These are phyloP conservation scores for Aspergillus sojae DNA, from an alignment of 2,329 filamentous ascomycete species.

Conservation along the genomic window DNA sequence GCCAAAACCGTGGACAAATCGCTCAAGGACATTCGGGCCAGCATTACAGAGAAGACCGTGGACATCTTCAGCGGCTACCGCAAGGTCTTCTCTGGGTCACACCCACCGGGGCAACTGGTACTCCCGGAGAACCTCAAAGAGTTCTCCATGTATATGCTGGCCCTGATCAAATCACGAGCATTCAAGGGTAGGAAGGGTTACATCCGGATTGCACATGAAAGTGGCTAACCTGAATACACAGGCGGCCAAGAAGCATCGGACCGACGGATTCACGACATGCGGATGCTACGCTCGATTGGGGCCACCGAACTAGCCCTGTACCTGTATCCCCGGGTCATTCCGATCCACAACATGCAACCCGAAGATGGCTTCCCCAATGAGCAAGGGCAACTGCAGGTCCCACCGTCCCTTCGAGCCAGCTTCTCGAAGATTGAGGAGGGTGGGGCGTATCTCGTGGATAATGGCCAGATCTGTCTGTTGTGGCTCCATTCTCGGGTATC, in stretches of 20 bases:
- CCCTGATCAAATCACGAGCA: slow-evolving; percentile 83
- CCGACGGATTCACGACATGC: slow-evolving; percentile 85
- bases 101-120: slow-evolving; percentile 89
- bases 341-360: slow-evolving; percentile 84
- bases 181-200: slow-evolving; percentile 67
- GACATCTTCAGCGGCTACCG: slow-evolving; percentile 90
- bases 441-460: slow-evolving; percentile 92
- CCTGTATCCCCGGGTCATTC: slow-evolving; percentile 90
- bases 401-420: slow-evolving; percentile 75
- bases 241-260: slow-evolving; percentile 89
- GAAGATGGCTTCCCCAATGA: slow-evolving; percentile 93
- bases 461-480: slow-evolving; percentile 86
- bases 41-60: slow-evolving; percentile 86
- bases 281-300: slow-evolving; percentile 86
- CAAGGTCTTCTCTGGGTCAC: slow-evolving; percentile 84
- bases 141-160: slow-evolving; percentile 93
- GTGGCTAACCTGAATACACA: slow-evolving; percentile 23
- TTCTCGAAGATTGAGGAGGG: slow-evolving; percentile 90
- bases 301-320: slow-evolving; percentile 84
- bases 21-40: slow-evolving; percentile 82
- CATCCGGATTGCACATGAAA: not conserved
- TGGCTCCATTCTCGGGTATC: slow-evolving; percentile 94
- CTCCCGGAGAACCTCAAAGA: slow-evolving; percentile 96
- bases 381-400: slow-evolving; percentile 84
- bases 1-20: slow-evolving; percentile 76